Evolutionary conservation across 257 asterid genomes (phyloP).

Genomic region (Solanum lignicaule): DNA sequence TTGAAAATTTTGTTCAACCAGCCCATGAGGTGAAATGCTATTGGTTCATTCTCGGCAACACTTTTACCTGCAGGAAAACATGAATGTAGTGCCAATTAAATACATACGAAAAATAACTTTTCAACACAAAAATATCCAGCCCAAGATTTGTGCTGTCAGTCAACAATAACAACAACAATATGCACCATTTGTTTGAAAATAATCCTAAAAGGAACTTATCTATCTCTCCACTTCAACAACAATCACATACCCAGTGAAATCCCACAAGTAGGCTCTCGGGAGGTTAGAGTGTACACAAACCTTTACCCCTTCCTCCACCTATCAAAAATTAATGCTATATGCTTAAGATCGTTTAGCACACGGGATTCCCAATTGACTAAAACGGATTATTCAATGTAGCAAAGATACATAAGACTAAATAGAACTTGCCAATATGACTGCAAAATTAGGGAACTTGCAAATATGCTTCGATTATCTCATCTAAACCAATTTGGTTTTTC

Average conservation of each 20-base stretch:
- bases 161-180: not conserved
- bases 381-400: not conserved
- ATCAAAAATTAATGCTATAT: not conserved
- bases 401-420: not conserved
- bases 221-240: not conserved
- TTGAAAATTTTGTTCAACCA: constrained; percentile 78
- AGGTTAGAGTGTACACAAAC: not conserved
- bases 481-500: not conserved
- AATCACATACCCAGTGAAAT: not conserved
- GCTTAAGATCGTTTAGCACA: not conserved
- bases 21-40: constrained; percentile 41
- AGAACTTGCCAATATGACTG: not conserved
- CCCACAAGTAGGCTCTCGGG: not conserved
- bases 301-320: not conserved
- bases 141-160: not conserved
- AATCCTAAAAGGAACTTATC: not conserved
- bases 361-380: not conserved
- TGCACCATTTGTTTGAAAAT: not conserved
- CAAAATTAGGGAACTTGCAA: not conserved
- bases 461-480: not conserved
- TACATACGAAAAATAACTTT: not conserved
- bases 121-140: not conserved
- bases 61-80: constrained; percentile 24
- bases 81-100: not conserved
- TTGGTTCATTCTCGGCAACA: constrained; percentile 20